Evolutionary conservation across 257 asterid genomes (phyloP), one percentile per base, ranked within the genome.

Genomic region (Echites panduratus): DNA sequence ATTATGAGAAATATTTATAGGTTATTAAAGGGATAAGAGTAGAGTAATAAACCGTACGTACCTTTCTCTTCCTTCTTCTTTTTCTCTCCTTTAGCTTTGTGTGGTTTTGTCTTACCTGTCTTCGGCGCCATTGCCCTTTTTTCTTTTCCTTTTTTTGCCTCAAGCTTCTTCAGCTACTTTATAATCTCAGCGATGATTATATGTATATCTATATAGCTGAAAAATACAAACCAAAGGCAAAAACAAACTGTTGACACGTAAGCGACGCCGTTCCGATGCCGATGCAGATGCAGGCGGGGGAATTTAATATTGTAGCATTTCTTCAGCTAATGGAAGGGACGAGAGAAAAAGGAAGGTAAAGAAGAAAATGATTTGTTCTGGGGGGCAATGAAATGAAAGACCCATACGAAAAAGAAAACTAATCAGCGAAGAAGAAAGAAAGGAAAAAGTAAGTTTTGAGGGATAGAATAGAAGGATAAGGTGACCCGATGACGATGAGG

Each of bases 61-160:
- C 97, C 97, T 84, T 88, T 90, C 82, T 90, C 97, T 79, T 90
- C 97, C 78, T 90, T 90, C 89, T 90, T 90, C 90, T 88, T 88
- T 89, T 88, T 90, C 74, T 90, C 97, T 75, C 93, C 97, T 84
- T 88, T 88, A 68, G 83, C 77, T 77, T 84, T 88, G 85, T 90
- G 91, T 58, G 90, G 84, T 75, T 90, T 90, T 52, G 91, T 74
- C 77, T 88, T 90, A 57, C 96, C 93, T 26, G 86, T 52, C 81
- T 90, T 90, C 0, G 97, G 97, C 71, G 97, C 97, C 97, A 90
- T 89, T 82, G 7, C 38, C 38, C 2, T 32, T 32, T 32, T 32
- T 32, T 32, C 38, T 32, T 32, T 32, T 32, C n/a, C n/a, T 32
- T 64, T 75, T 71, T 9, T 52, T n/a, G 47, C 24, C 45, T 68